Evolutionary conservation across 108 stramenopile species (phyloP), one percentile per base, ranked within the genome.

Genomic region (Skeletonema marinoi): DNA sequence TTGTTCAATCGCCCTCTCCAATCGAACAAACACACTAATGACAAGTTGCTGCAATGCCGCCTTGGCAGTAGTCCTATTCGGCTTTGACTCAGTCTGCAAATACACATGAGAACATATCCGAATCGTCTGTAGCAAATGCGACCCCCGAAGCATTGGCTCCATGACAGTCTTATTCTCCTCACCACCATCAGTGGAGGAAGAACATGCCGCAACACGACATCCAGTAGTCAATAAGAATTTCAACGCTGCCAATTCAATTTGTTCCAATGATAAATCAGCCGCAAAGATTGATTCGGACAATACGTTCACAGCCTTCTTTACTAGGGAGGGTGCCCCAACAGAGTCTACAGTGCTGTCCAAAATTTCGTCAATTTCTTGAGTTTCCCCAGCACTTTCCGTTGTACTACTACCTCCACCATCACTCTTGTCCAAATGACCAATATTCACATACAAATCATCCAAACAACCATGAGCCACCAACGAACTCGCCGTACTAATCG

Each of bases 21-120:
- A 96, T 42, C 98, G 85, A 59, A 88, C 75, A 77, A 98, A 98
- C 10, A 98, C 96, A 38, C 92, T 86, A 25, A 87, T 88, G 3
- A 97, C 87, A 74, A 98, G 85, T 74, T 99, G 99, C 77, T 96
- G 95, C 48, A 99, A 81, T 13, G 96, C 86, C 31, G 98, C 99
- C 77, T 96, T 85, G 48, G 99, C 99, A 1, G 98, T 98, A 25
- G 94, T 98, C 72, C 93, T 92, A 85, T 97, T 98, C 60, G 97
- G 86, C 16, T 81, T 67, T 38, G 86, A 87, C 32, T 75, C 88
- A 5, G 97, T 97, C 59, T 91, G 90, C 30, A 98, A 77, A 73
- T 95, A 97, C 31, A 98, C 87, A 67, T 98, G 96, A 83, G 96
- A 98, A 64, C 96, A 84, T 4, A 97, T 86, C 33, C 97, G 90